Conservation (phyloP, 345 rosid species). For the Gossypium turneri region DNA sequence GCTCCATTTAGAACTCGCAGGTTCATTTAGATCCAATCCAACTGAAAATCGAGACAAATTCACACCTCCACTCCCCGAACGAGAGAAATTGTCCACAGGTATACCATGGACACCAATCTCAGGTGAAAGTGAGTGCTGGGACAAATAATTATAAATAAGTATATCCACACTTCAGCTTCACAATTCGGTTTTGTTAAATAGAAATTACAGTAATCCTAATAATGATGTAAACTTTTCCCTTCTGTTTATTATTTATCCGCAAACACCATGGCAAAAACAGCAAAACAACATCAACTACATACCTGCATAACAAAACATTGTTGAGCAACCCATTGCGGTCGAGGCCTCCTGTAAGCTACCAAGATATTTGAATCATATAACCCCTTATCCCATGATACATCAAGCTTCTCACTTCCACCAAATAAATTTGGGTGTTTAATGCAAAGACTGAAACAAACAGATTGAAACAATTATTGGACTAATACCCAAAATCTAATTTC, state of each 20-base stretch:
- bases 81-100: conserved; percentile 78
- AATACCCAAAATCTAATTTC: conserved; percentile 5
- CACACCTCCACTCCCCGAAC: conserved; percentile 84
- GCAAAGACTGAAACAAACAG: conserved; percentile 60
- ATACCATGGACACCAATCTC: conserved; percentile 89
- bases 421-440: conserved; percentile 91
- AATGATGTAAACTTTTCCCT: neutral
- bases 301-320: conserved; percentile 86
- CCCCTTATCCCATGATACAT: conserved; percentile 91
- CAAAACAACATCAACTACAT: neutral
- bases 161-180: neutral
- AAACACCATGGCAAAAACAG: neutral
- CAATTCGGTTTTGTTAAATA: neutral
- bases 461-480: conserved; percentile 14
- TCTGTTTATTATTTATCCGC: neutral
- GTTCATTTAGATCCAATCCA: conserved; percentile 85
- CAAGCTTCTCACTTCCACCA: conserved; percentile 99
- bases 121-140: conserved; percentile 86
- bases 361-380: conserved; percentile 80
- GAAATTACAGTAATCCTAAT: neutral
- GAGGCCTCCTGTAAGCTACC: conserved; percentile 82
- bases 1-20: conserved; percentile 78
- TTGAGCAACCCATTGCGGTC: conserved; percentile 90
- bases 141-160: conserved; percentile 15
- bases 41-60: conserved; percentile 74